Percentiles rank a stretch among this genome's conserved stretches.
These are phyloP conservation scores for Moesziomyces antarcticus DNA, from an alignment of 1,284 basidiomycete species.

Conservation along the genomic window DNA sequence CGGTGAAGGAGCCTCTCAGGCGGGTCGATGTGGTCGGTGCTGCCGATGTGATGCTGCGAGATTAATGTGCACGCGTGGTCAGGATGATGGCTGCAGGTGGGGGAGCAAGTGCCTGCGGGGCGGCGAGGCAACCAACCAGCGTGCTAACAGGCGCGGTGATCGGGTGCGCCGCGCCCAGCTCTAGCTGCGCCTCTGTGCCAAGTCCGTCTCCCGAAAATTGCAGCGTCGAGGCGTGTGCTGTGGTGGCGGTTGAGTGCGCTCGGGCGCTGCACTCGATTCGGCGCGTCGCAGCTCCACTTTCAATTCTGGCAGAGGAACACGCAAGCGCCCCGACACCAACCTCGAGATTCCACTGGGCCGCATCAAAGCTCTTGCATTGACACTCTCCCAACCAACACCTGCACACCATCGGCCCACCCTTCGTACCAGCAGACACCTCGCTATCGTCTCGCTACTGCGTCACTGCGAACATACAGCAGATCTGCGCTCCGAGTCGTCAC, in stretches of 20 bases:
- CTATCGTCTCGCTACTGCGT: not conserved
- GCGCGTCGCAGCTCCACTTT: not conserved
- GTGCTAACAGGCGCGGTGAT: not conserved
- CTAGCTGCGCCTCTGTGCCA: not conserved
- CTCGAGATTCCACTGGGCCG: not conserved
- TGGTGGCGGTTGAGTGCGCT: not conserved
- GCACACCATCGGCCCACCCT: not conserved
- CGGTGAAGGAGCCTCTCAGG: not conserved
- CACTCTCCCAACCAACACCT: not conserved
- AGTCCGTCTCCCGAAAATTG: not conserved
- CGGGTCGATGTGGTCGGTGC: not conserved
- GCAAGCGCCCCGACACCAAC: conserved; percentile 1
- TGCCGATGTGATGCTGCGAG: not conserved
- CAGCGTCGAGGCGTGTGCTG: not conserved
- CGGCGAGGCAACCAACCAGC: not conserved
- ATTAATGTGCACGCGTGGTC: not conserved
- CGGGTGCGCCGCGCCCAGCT: not conserved
- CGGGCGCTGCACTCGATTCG: not conserved
- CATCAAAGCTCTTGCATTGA: not conserved
- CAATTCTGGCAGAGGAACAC: not conserved
- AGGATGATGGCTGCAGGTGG: not conserved
- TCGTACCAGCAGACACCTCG: not conserved
- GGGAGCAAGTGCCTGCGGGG: not conserved
- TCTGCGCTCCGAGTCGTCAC: not conserved
- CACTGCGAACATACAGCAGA: not conserved